Evolutionary conservation across 768 basidiomycete species (phyloP), one percentile per base, ranked within the genome.

Genomic region (Crucibulum laeve): DNA sequence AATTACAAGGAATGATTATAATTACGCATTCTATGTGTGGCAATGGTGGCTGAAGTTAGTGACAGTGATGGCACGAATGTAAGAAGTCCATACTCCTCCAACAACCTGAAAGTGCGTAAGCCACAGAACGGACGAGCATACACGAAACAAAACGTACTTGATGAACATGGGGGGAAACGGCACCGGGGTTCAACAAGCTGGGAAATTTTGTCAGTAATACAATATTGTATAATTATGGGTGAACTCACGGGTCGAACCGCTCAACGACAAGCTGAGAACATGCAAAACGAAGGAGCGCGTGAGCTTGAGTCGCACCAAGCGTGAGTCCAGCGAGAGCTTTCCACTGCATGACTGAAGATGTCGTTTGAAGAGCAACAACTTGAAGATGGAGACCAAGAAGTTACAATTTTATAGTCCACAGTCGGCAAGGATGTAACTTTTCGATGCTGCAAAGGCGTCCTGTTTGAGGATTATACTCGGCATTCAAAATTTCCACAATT

Each of bases 191-290:
- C 8, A 55, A 36, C 40, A 52, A 43, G 4, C 53, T 53, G 19
- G n/a, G 18, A 11, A 18, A 18, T 15, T 11, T 13, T 11, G 30
- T 14, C 13, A 17, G 18, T 5, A 21, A 26, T 4, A 14, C 18
- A 4, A 15, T 2, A 24, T 21, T 14, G 19, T 15, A 13, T 3
- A 19, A 17, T 13, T 4, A 2, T 13, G 23, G 15, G 4, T 15
- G 7, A 18, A 46, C 54, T 1, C n/a, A 56, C 54, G 52, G 54
- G 26, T 56, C 54, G 34, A 49, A 51, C 7, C 54, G 47, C 40
- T 53, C 52, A 19, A 46, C 40, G 3, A 56, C 50, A 18, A 56
- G 50, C 44, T 56, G 54, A n/a, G 54, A 53, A 41, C 49, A 55
- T 17, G 54, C 43, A 35, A 55, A 53, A 11, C 54, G 54, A 22